phyloP scores from a whole-genome alignment of 257 asterid genomes.

The Rehmannia glutinosa region DNA sequence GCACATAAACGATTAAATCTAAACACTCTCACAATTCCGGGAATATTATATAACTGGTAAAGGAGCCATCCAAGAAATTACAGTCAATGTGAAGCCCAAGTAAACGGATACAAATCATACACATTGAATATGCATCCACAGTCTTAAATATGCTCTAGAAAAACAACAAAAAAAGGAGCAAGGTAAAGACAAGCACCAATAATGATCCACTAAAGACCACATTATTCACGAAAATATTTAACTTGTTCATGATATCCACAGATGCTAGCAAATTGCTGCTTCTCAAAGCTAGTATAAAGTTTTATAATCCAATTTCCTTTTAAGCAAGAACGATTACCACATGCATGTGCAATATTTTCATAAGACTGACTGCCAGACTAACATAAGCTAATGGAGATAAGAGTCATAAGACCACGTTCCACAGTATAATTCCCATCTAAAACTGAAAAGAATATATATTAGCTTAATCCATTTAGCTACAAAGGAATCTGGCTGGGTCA shows the following conservation, averaged over 20 bases:
- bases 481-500: not conserved
- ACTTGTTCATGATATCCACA: not conserved
- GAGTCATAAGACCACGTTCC: not conserved
- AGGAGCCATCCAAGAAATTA: not conserved
- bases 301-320: conserved; percentile 1
- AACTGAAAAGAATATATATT: not conserved
- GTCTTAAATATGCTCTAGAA: not conserved
- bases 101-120: not conserved
- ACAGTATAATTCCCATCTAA: not conserved
- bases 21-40: not conserved
- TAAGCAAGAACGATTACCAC: not conserved
- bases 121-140: not conserved
- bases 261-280: not conserved
- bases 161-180: not conserved
- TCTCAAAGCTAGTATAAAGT: not conserved
- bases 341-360: not conserved
- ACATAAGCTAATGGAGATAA: not conserved
- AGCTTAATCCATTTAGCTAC: not conserved
- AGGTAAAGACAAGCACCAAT: not conserved
- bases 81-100: not conserved
- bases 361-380: not conserved
- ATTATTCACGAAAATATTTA: not conserved
- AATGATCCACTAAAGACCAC: not conserved
- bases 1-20: not conserved
- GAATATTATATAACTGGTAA: not conserved